These are phyloP conservation scores for Chrysoporthe deuterocubensis DNA, from an alignment of 2,329 filamentous ascomycete genomes.

Conservation along the genomic window DNA sequence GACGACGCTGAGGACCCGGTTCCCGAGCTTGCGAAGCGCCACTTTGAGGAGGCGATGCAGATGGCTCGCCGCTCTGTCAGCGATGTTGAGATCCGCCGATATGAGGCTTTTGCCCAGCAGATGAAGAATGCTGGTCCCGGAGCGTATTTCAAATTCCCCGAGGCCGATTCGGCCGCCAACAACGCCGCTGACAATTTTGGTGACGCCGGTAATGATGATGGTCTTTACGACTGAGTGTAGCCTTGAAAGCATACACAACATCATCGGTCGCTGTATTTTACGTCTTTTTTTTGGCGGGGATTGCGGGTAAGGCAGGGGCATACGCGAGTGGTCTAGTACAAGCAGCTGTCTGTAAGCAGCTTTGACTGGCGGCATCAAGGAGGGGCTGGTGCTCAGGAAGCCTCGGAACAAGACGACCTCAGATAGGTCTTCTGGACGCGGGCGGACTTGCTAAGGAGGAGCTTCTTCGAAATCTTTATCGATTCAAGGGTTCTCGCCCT, in stretches of 20 bases:
- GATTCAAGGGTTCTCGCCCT: conserved; percentile 12
- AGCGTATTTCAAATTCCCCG: conserved; percentile 97
- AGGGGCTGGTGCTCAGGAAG: conserved; percentile 4
- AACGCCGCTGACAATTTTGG: conserved; percentile 70
- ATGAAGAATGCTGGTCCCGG: conserved; percentile 98
- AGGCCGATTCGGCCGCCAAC: conserved; percentile 69
- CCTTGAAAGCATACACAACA: conserved; percentile 26
- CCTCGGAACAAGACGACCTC: conserved; percentile 9
- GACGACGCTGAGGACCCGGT: conserved; percentile 90
- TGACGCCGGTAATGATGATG: conserved; percentile 90
- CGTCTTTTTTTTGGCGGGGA: conserved; percentile 36
- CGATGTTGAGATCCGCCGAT: conserved; percentile 96
- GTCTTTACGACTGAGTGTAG: conserved; percentile 83
- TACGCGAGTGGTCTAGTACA: conserved; percentile 5
- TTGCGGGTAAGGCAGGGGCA: conserved; percentile 4
- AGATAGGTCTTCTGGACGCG: conserved; percentile 18
- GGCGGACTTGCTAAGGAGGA: conserved; percentile 11
- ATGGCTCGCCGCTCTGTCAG: conserved; percentile 90
- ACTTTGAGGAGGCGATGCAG: conserved; percentile 99
- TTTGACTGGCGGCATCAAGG: not conserved
- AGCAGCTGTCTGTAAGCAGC: conserved; percentile 10
- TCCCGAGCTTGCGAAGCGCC: conserved; percentile 90
- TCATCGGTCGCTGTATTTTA: conserved; percentile 50
- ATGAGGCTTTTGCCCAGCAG: conserved; percentile 97
- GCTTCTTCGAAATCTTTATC: conserved; percentile 13